These are phyloP conservation scores for Litchi chinensis DNA, from an alignment of 345 rosid genomes.

Conservation along the genomic window DNA sequence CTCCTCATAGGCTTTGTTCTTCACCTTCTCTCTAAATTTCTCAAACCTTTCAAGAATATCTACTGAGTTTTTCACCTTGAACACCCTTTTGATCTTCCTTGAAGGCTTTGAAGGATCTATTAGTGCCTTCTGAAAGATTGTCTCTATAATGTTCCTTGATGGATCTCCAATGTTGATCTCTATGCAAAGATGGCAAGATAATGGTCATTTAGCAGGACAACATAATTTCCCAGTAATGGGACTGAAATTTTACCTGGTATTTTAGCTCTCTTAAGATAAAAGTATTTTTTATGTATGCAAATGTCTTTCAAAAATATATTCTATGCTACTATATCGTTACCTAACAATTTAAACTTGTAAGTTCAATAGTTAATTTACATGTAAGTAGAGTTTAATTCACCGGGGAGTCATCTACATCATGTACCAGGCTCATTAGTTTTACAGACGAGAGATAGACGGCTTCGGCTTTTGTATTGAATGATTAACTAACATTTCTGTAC, in stretches of 20 bases:
- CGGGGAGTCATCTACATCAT: no score
- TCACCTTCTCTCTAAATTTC: slow-evolving; percentile 44
- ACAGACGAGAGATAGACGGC: no score
- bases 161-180: slow-evolving; percentile 48
- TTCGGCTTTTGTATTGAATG: no score
- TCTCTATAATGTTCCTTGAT: slow-evolving; percentile 49
- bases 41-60: slow-evolving; percentile 43
- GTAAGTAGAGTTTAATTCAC: no score
- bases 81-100: slow-evolving; percentile 40
- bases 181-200: slow-evolving; percentile 16
- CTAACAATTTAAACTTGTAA: not conserved
- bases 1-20: slow-evolving; percentile 33
- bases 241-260: not conserved
- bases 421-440: no score
- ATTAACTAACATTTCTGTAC: not conserved
- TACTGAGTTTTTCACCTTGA: slow-evolving; percentile 46
- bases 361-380: not conserved
- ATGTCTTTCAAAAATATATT: not conserved
- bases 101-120: slow-evolving; percentile 38
- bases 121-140: slow-evolving; percentile 44
- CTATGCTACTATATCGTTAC: no score
- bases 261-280: not conserved
- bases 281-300: no score
- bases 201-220: not conserved
- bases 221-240: not conserved